These are phyloP conservation scores for Rhododendron kiyosumense DNA, from an alignment of 148 eudicot species.

Conservation along the genomic window DNA sequence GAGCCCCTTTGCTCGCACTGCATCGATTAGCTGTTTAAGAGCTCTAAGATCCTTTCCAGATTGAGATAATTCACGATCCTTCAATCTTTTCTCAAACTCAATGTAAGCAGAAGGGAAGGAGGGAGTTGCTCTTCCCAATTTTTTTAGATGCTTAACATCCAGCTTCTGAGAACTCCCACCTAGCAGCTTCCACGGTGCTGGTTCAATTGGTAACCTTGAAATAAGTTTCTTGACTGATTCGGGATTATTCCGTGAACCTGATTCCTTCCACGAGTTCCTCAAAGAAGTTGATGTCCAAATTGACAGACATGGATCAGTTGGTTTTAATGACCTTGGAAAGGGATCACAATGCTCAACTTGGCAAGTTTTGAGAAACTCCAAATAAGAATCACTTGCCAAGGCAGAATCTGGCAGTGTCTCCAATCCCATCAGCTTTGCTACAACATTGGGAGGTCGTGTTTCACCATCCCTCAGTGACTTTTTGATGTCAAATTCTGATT, in stretches of 20 bases:
- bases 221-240: constrained; percentile 56
- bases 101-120: constrained; percentile 61
- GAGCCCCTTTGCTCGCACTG: constrained; percentile 71
- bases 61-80: constrained; percentile 69
- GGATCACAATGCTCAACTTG: constrained; percentile 31
- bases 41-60: constrained; percentile 94
- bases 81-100: constrained; percentile 78
- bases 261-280: constrained; percentile 50
- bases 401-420: constrained; percentile 52
- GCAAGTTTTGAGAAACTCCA: constrained; percentile 34
- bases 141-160: constrained; percentile 32
- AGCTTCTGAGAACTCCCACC: constrained; percentile 50
- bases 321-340: constrained; percentile 26
- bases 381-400: constrained; percentile 20
- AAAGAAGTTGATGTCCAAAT: neutral
- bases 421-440: constrained; percentile 91
- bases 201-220: constrained; percentile 61
- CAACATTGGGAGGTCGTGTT: constrained; percentile 63
- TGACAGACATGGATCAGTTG: neutral
- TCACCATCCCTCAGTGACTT: constrained; percentile 27
- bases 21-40: constrained; percentile 76
- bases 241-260: constrained; percentile 58
- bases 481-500: constrained; percentile 26
- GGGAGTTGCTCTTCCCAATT: constrained; percentile 22
- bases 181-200: constrained; percentile 79